Evolutionary conservation across 1,284 basidiomycete species (phyloP).

Genomic region (Cryptococcus wingfieldii): DNA sequence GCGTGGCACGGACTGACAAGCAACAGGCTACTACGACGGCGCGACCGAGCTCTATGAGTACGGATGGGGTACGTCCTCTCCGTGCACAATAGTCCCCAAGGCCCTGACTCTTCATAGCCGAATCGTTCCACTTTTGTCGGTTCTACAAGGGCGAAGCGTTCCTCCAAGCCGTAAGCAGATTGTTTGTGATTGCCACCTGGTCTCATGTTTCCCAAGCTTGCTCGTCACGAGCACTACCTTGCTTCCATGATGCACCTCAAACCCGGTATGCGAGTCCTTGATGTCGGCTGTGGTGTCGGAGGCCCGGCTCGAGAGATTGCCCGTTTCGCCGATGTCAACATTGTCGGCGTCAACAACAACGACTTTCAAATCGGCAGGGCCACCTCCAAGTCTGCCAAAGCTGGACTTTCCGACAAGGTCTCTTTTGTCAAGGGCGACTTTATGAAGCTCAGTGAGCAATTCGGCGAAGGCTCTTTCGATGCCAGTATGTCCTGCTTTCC

Average conservation of each 20-base stretch:
- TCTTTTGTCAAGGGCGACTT: conserved; percentile 89
- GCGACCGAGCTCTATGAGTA: conserved; percentile 97
- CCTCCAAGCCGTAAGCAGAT: conserved; percentile 54
- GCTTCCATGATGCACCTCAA: conserved; percentile 74
- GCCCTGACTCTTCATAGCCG: conserved; percentile 44
- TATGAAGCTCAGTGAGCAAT: conserved; percentile 88
- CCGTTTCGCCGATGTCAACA: conserved; percentile 77
- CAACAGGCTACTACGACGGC: conserved; percentile 86
- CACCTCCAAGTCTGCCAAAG: conserved; percentile 73
- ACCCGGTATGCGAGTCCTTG: conserved; percentile 91
- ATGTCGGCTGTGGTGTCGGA: conserved; percentile 97
- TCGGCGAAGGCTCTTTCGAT: conserved; percentile 91
- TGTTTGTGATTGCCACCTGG: neutral
- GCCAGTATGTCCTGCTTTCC: conserved; percentile 60
- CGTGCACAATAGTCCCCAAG: neutral
- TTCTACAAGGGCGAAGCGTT: conserved; percentile 97
- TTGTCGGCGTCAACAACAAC: conserved; percentile 95
- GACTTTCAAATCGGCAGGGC: conserved; percentile 89
- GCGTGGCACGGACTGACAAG: neutral
- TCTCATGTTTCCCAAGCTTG: conserved; percentile 54
- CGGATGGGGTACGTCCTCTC: conserved; percentile 53
- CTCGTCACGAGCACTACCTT: conserved; percentile 98
- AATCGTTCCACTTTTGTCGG: conserved; percentile 96
- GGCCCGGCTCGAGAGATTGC: conserved; percentile 96
- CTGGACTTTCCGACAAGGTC: conserved; percentile 72